Percentiles rank a stretch among this genome's conserved stretches.
Conservation (phyloP, 768 basidiomycete genomes). For the Candolleomyces eurysporus region DNA sequence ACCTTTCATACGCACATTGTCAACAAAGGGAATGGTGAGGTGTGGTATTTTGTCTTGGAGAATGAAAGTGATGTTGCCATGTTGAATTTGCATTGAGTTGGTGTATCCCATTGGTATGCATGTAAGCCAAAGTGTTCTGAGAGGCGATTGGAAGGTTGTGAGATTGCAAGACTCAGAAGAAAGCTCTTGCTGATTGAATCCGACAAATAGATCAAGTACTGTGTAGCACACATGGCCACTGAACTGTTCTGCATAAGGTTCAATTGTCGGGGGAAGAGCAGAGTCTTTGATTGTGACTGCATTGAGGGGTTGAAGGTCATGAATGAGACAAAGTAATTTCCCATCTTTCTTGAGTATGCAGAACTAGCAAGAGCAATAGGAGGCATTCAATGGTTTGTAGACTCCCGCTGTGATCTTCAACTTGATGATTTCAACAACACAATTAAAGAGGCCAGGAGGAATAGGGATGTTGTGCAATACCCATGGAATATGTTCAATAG, state of each 20-base stretch:
- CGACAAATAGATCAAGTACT: constrained; percentile 22
- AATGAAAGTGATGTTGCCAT: too few species aligned
- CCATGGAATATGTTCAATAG: constrained; percentile 31
- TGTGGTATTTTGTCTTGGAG: too few species aligned
- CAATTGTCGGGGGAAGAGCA: constrained; percentile 28
- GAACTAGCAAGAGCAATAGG: constrained; percentile 41
- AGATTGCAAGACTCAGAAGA: too few species aligned
- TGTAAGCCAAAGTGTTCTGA: too few species aligned
- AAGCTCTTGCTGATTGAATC: constrained; percentile 20
- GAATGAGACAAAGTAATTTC: constrained; percentile 29
- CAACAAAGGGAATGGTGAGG: too few species aligned
- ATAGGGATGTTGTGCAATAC: constrained; percentile 28
- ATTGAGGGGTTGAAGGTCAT: constrained; percentile 38
- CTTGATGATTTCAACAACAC: constrained; percentile 30
- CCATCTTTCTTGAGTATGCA: constrained; percentile 38
- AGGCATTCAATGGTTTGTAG: constrained; percentile 37
- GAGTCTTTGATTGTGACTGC: constrained; percentile 33
- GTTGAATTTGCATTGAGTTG: too few species aligned
- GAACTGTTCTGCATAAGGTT: constrained; percentile 32
- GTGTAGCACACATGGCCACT: constrained; percentile 28
- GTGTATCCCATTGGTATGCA: too few species aligned
- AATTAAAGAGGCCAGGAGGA: constrained; percentile 25
- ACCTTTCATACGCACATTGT: too few species aligned
- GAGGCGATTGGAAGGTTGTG: too few species aligned
- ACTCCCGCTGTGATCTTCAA: constrained; percentile 36